phyloP scores from a whole-genome alignment of 2,329 filamentous ascomycete species.

The Lecanicillium sp. region DNA sequence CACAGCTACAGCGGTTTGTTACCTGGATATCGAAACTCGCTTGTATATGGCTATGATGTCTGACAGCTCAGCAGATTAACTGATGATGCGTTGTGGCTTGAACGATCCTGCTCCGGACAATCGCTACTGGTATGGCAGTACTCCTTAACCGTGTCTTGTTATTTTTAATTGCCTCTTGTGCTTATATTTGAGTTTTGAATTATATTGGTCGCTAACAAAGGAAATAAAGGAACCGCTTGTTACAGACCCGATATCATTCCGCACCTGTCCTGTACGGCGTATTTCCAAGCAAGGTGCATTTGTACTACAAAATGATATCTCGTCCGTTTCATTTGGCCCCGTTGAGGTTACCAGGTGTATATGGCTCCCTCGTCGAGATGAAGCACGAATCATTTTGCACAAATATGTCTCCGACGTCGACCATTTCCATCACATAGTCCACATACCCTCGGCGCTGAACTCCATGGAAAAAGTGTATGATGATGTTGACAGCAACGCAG shows the following conservation, averaged over 20 bases:
- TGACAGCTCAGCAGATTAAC: slow-evolving; percentile 15
- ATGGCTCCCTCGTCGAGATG: slow-evolving; percentile 23
- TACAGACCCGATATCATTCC: slow-evolving; percentile 22
- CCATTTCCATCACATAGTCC: slow-evolving; percentile 23
- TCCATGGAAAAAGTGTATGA: slow-evolving; percentile 23
- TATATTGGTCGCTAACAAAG: slow-evolving; percentile 4
- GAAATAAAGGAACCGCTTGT: slow-evolving; percentile 19
- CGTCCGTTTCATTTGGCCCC: slow-evolving; percentile 13
- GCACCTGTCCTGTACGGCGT: slow-evolving; percentile 22
- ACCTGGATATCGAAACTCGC: too few relatives aligned
- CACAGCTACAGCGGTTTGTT: slow-evolving; percentile 16
- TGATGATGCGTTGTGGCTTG: slow-evolving; percentile 25
- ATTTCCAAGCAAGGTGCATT: slow-evolving; percentile 23
- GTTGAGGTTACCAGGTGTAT: slow-evolving; percentile 23
- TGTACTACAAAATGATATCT: slow-evolving; percentile 19
- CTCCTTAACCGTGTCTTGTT: neutral
- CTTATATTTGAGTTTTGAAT: neutral
- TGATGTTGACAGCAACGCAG: slow-evolving; percentile 15
- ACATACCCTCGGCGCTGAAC: slow-evolving; percentile 18
- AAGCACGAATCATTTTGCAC: slow-evolving; percentile 19
- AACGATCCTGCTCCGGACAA: slow-evolving; percentile 21
- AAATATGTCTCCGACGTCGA: slow-evolving; percentile 22
- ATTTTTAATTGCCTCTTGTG: neutral
- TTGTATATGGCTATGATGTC: too few relatives aligned
- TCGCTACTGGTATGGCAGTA: slow-evolving; percentile 17